A percentile compares a stretch with the other conserved stretches of the same genome.
These are phyloP conservation scores for Ballota nigra DNA, from an alignment of 257 asterid genomes.

Conservation along the genomic window DNA sequence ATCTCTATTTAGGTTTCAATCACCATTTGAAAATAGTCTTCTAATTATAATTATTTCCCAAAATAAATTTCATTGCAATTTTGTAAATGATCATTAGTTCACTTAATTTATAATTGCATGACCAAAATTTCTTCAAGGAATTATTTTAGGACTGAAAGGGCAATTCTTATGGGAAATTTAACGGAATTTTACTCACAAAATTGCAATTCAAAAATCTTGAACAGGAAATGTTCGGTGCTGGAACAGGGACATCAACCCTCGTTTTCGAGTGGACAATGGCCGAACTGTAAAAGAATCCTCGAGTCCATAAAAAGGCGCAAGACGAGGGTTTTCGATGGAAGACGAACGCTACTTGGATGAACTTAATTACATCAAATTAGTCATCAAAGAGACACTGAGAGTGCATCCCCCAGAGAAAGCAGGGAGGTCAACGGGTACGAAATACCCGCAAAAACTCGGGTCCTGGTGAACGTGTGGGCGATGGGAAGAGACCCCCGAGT, in stretches of 20 bases:
- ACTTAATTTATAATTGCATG: too few species aligned
- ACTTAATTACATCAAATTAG: constrained; percentile 10
- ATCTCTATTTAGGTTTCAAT: too few species aligned
- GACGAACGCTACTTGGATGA: constrained; percentile 9
- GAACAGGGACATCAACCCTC: constrained; percentile 22
- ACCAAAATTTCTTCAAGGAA: too few species aligned
- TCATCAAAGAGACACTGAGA: constrained; percentile 27
- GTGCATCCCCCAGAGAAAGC: constrained; percentile 22
- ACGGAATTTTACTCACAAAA: too few species aligned
- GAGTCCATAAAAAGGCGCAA: constrained; percentile 14
- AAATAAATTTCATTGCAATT: too few species aligned
- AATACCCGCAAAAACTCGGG: constrained; percentile 8
- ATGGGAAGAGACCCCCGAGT: constrained; percentile 23
- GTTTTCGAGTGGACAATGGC: constrained; percentile 25
- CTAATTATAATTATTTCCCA: too few species aligned
- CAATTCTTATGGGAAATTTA: too few species aligned
- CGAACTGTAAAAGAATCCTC: constrained; percentile 24
- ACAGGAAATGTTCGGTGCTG: constrained; percentile 26
- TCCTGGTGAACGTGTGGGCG: constrained; percentile 26
- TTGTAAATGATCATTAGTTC: too few species aligned
- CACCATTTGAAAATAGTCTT: too few species aligned
- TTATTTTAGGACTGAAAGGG: too few species aligned
- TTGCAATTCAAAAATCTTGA: background rate
- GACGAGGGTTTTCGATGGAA: constrained; percentile 10
- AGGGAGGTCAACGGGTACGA: constrained; percentile 18